These are phyloP conservation scores for Conticribra weissflogii DNA, from an alignment of 108 stramenopile species.

Conservation along the genomic window DNA sequence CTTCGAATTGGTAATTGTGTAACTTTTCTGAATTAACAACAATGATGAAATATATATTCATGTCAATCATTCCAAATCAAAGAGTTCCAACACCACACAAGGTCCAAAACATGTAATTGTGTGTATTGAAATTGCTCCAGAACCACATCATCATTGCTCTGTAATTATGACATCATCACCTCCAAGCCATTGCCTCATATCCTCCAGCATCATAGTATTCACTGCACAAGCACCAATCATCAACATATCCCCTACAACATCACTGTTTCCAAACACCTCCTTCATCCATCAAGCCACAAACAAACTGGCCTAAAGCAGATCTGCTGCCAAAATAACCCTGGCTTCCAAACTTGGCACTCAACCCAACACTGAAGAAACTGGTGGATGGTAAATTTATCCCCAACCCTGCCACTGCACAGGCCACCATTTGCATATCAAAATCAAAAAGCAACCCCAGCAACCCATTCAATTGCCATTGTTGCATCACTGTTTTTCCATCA, in stretches of 20 bases:
- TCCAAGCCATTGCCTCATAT: constrained; percentile 5
- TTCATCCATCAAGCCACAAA: constrained; percentile 40
- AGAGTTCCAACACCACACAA: too few species aligned
- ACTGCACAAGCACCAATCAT: constrained; percentile 53
- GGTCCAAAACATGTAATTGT: too few species aligned
- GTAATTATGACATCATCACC: too few species aligned
- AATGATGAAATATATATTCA: too few species aligned
- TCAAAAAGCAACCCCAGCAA: constrained; percentile 39
- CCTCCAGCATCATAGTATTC: constrained; percentile 32
- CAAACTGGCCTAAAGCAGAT: constrained; percentile 54
- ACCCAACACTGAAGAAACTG: constrained; percentile 40
- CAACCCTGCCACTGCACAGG: constrained; percentile 46
- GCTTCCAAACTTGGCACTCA: constrained; percentile 45
- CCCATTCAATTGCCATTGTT: constrained; percentile 28
- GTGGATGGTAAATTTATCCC: constrained; percentile 45
- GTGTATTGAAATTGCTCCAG: too few species aligned
- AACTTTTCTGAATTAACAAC: too few species aligned
- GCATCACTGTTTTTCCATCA: too few species aligned
- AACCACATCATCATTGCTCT: too few species aligned
- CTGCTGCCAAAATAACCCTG: constrained; percentile 52
- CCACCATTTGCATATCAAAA: constrained; percentile 31
- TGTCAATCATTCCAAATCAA: too few species aligned
- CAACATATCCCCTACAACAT: constrained; percentile 46
- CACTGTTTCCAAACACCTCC: constrained; percentile 37
- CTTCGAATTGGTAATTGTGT: too few species aligned